These are phyloP conservation scores for Phoma herbarum DNA, from an alignment of 2,329 filamentous ascomycete species.

Conservation along the genomic window DNA sequence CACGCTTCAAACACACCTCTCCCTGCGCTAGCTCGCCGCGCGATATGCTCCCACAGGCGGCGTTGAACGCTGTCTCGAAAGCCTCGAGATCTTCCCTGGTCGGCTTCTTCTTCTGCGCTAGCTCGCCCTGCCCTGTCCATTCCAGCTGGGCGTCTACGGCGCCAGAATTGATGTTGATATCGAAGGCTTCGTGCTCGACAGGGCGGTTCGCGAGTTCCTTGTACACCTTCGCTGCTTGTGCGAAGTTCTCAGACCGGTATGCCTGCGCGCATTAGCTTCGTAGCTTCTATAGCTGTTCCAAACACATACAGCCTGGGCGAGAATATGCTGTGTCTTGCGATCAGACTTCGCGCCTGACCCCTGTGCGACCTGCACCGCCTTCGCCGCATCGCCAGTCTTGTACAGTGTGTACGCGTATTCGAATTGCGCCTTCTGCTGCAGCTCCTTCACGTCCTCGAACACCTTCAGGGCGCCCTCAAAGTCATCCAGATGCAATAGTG, in stretches of 20 bases:
- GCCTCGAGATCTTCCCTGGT: conserved; percentile 71
- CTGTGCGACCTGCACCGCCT: conserved; percentile 66
- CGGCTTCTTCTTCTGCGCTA: conserved; percentile 64
- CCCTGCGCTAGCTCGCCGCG: conserved; percentile 72
- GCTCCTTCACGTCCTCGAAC: conserved; percentile 68
- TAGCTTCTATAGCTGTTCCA: not conserved
- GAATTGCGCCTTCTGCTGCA: conserved; percentile 69
- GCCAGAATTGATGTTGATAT: conserved; percentile 78
- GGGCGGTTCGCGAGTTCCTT: conserved; percentile 61
- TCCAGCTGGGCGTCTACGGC: conserved; percentile 76
- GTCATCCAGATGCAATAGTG: conserved; percentile 82
- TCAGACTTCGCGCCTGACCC: conserved; percentile 40
- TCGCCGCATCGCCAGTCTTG: conserved; percentile 74
- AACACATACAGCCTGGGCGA: conserved; percentile 67
- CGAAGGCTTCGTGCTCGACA: conserved; percentile 72
- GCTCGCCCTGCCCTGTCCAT: conserved; percentile 68
- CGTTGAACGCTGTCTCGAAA: conserved; percentile 85
- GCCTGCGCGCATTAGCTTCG: conserved; percentile 53
- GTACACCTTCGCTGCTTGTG: conserved; percentile 71
- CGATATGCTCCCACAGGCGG: conserved; percentile 76
- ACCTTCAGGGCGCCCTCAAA: conserved; percentile 78
- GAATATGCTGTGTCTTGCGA: conserved; percentile 66
- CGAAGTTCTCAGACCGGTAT: conserved; percentile 79
- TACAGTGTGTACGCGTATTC: conserved; percentile 86
- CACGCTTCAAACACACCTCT: conserved; percentile 72